phyloP scores from a whole-genome alignment of 768 basidiomycete species.

The Termitomyces sp. region DNA sequence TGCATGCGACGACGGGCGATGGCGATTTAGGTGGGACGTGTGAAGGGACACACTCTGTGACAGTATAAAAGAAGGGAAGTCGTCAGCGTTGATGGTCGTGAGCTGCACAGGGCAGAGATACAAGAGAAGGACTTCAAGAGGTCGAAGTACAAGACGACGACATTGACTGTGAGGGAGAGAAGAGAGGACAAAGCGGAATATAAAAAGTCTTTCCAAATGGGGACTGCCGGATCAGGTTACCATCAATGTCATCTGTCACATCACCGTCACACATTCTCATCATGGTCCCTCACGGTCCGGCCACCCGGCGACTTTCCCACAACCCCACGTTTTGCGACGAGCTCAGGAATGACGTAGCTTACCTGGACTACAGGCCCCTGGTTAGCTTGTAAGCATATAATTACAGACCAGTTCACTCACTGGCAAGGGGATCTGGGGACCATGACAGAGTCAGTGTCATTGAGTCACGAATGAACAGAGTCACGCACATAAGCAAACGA shows the following conservation, averaged over 20 bases:
- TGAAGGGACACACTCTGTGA: conserved; percentile 16
- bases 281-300: conserved; percentile 12
- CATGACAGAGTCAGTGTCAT: background rate
- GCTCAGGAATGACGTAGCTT: conserved; percentile 18
- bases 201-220: conserved; percentile 20
- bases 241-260: conserved; percentile 15
- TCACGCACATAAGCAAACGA: conserved; percentile 17
- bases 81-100: conserved; percentile 47
- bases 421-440: background rate
- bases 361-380: conserved; percentile 6
- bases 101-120: conserved; percentile 25
- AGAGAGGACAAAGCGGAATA: conserved; percentile 19
- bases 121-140: conserved; percentile 12
- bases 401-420: background rate
- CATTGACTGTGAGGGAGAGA: conserved; percentile 21
- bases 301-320: conserved; percentile 24
- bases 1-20: conserved; percentile 37
- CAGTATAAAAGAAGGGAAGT: conserved; percentile 26
- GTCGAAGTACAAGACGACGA: conserved; percentile 19
- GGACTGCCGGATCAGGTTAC: conserved; percentile 18
- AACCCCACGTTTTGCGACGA: conserved; percentile 41
- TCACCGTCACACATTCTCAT: conserved; percentile 16
- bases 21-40: conserved; percentile 14
- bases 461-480: background rate
- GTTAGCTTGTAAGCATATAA: background rate